Conservation (phyloP, 176 grass and related monocot species). For the Olyra latifolia region DNA sequence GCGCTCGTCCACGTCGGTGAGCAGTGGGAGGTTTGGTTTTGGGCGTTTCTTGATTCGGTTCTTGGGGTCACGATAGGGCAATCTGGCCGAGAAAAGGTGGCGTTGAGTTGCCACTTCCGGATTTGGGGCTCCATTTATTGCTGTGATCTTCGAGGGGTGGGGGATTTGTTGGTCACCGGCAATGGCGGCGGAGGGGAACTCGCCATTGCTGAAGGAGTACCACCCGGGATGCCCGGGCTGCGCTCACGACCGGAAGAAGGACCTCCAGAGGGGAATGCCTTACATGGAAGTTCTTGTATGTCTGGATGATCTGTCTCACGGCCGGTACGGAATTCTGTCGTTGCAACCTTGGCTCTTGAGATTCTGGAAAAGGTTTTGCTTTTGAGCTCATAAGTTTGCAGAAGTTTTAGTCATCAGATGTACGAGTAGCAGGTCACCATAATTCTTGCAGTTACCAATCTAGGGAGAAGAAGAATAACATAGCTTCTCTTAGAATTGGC, state of each 20-base stretch:
- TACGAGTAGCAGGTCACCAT: neutral
- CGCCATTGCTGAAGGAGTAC: conserved; percentile 30
- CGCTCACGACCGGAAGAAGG: conserved; percentile 31
- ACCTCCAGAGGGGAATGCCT: conserved; percentile 20
- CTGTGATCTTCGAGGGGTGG: too few species aligned
- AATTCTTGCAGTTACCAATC: neutral
- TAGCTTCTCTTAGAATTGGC: neutral
- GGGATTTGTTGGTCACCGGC: neutral
- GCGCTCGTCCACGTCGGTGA: neutral
- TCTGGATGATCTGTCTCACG: conserved; percentile 49
- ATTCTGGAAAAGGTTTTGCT: neutral
- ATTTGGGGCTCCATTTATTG: neutral
- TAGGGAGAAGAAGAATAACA: neutral
- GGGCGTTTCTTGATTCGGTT: conserved; percentile 13
- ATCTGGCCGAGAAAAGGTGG: neutral
- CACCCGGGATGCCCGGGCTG: conserved; percentile 49
- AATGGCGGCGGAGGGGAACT: conserved; percentile 6
- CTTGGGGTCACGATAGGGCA: neutral
- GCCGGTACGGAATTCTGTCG: neutral
- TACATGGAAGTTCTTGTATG: conserved; percentile 52
- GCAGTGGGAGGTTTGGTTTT: neutral
- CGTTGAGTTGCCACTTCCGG: neutral
- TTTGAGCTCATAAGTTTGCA: neutral
- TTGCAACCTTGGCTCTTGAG: neutral
- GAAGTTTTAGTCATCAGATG: neutral